These are phyloP conservation scores for Xylariaceae sp. DNA, from an alignment of 2,329 filamentous ascomycete genomes.

Conservation along the genomic window DNA sequence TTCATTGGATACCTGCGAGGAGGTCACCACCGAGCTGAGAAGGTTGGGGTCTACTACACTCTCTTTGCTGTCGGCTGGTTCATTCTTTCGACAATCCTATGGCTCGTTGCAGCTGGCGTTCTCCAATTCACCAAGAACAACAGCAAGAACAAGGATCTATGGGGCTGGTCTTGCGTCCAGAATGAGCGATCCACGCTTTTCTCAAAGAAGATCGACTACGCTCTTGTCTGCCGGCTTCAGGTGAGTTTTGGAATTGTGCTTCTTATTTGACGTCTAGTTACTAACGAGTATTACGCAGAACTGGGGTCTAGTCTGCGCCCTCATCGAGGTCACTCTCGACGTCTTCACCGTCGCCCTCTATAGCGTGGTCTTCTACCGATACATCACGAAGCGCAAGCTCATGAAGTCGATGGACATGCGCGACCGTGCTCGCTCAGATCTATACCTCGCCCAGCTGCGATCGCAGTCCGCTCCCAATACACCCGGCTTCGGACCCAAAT, in stretches of 20 bases:
- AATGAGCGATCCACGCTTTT: constrained; percentile 79
- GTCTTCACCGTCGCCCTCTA: constrained; percentile 89
- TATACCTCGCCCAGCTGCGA: constrained; percentile 85
- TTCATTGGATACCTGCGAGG: constrained; percentile 85
- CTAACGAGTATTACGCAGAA: constrained; percentile 51
- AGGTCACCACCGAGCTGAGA: constrained; percentile 84
- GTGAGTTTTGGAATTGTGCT: constrained; percentile 40
- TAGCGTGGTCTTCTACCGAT: constrained; percentile 92
- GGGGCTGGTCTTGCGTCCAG: constrained; percentile 96
- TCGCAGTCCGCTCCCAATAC: constrained; percentile 92
- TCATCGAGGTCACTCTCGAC: constrained; percentile 94
- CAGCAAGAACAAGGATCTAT: constrained; percentile 80
- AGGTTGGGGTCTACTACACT: constrained; percentile 92
- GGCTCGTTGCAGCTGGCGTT: constrained; percentile 79
- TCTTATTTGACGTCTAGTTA: constrained; percentile 25
- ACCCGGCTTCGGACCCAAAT: constrained; percentile 75
- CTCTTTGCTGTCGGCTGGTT: constrained; percentile 92
- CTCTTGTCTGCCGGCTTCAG: constrained; percentile 84
- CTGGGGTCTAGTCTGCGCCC: constrained; percentile 92
- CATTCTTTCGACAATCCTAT: constrained; percentile 87
- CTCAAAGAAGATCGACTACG: constrained; percentile 77
- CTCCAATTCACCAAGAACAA: constrained; percentile 75
- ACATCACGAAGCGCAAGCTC: constrained; percentile 93
- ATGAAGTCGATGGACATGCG: constrained; percentile 95
- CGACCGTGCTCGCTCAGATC: constrained; percentile 87